Evolutionary conservation across 164 flowering plant species (phyloP).

Genomic region (Nymphaea colorata): DNA sequence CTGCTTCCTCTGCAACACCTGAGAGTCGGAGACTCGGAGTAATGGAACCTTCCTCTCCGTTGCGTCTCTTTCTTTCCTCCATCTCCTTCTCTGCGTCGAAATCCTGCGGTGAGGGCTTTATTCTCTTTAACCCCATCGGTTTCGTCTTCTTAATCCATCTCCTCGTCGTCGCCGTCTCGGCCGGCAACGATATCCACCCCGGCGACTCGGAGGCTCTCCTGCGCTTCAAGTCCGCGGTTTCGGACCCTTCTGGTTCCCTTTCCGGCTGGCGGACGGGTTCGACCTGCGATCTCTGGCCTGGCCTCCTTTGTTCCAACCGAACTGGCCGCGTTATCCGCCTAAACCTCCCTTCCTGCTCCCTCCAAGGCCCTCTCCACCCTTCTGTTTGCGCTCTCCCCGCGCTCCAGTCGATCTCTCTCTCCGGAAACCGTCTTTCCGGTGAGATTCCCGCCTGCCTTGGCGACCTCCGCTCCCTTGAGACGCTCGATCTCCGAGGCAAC

Average conservation of each 20-base stretch:
- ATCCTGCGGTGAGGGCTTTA: neutral
- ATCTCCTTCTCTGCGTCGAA: neutral
- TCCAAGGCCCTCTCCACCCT: slow-evolving; percentile 53
- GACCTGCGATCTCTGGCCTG: slow-evolving; percentile 52
- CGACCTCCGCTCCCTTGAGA: slow-evolving; percentile 20
- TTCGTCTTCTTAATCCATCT: no score
- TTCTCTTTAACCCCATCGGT: neutral
- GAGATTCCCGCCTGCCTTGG: slow-evolving; percentile 55
- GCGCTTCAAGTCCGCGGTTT: slow-evolving; percentile 35
- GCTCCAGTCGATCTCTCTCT: slow-evolving; percentile 37
- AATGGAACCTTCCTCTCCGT: neutral
- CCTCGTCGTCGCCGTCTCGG: neutral
- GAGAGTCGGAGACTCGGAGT: neutral
- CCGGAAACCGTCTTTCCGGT: slow-evolving; percentile 40
- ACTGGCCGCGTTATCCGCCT: slow-evolving; percentile 45
- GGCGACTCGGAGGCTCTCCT: slow-evolving; percentile 42
- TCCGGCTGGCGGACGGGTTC: slow-evolving; percentile 36
- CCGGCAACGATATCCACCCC: slow-evolving; percentile 16
- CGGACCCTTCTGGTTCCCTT: slow-evolving; percentile 35
- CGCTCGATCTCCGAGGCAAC: slow-evolving; percentile 51
- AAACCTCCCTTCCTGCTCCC: slow-evolving; percentile 25
- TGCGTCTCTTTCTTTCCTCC: neutral
- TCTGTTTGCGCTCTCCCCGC: slow-evolving; percentile 37
- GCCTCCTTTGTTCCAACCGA: slow-evolving; percentile 36
- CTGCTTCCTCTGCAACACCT: no score